Conservation (phyloP, 805 yeast genomes). For the Wickerhamomyces sydowiorum region DNA sequence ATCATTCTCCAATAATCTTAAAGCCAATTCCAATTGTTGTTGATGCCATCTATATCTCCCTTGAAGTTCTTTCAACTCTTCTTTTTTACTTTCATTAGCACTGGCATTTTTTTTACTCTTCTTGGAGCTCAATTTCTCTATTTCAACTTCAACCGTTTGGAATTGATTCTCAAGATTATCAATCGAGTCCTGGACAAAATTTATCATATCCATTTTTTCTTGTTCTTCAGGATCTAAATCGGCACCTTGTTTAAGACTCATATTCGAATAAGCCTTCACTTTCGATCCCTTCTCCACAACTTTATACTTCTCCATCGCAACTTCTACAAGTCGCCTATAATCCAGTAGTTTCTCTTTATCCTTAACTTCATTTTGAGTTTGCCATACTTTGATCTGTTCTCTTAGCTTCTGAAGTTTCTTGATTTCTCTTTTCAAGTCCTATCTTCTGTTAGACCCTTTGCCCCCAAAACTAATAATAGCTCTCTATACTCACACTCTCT, state of each 20-base stretch:
- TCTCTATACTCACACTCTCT: too few species aligned
- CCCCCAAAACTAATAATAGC: too few species aligned
- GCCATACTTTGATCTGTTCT: slow-evolving; percentile 94
- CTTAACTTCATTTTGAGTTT: slow-evolving; percentile 82
- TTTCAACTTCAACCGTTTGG: slow-evolving; percentile 71
- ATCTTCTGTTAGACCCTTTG: too few species aligned
- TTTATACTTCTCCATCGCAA: slow-evolving; percentile 93
- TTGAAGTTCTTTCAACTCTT: slow-evolving; percentile 53
- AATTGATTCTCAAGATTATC: slow-evolving; percentile 78
- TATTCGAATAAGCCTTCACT: slow-evolving; percentile 89
- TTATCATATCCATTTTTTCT: slow-evolving; percentile 66
- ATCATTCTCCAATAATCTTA: slow-evolving; percentile 75
- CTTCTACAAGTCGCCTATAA: slow-evolving; percentile 61
- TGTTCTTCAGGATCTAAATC: slow-evolving; percentile 69
- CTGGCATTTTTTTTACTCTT: slow-evolving; percentile 52
- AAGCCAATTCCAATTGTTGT: slow-evolving; percentile 66
- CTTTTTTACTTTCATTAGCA: slow-evolving; percentile 48
- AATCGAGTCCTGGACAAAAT: slow-evolving; percentile 63
- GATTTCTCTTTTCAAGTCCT: slow-evolving; percentile 89
- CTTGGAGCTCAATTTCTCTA: slow-evolving; percentile 47
- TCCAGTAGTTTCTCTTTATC: slow-evolving; percentile 79
- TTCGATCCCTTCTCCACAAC: slow-evolving; percentile 89
- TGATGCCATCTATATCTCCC: slow-evolving; percentile 80
- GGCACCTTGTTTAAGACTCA: slow-evolving; percentile 69
- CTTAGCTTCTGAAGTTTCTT: slow-evolving; percentile 88